phyloP scores from a whole-genome alignment of 331 rosid genomes.

The Malus hybrid region DNA sequence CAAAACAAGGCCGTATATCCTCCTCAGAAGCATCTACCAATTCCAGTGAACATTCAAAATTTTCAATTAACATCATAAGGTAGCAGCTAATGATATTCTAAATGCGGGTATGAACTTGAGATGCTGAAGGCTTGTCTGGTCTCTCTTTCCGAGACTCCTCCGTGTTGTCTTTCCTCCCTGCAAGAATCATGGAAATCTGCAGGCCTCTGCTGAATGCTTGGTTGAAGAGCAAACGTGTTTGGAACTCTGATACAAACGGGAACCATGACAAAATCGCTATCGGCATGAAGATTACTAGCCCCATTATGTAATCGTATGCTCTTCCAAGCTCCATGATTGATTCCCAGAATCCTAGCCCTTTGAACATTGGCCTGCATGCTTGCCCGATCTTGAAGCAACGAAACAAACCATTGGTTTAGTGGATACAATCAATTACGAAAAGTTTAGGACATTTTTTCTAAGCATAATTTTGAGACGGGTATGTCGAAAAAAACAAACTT shows the following conservation, averaged over 20 bases:
- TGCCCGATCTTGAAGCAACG: slow-evolving; percentile 60
- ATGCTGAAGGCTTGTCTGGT: neutral
- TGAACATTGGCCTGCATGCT: slow-evolving; percentile 53
- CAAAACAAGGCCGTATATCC: too few species aligned
- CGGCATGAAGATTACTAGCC: slow-evolving; percentile 72
- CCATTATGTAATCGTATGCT: slow-evolving; percentile 88
- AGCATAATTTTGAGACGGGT: neutral
- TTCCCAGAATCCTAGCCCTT: slow-evolving; percentile 60
- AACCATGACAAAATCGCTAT: slow-evolving; percentile 82
- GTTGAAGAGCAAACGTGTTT: slow-evolving; percentile 85
- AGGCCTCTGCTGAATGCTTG: slow-evolving; percentile 97
- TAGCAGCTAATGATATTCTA: neutral
- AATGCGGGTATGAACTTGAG: neutral
- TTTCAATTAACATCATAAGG: neutral
- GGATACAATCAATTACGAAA: neutral
- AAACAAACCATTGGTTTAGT: neutral
- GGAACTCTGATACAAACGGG: slow-evolving; percentile 89
- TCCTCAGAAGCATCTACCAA: neutral
- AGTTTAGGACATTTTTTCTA: neutral
- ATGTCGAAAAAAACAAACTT: neutral
- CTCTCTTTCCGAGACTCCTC: neutral
- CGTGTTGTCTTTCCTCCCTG: slow-evolving; percentile 53
- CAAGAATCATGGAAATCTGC: slow-evolving; percentile 87
- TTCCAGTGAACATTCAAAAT: neutral
- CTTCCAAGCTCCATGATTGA: slow-evolving; percentile 75